Base-by-base conservation (phyloP, 306 rosid genomes). In the Chamaecrista fasciculata region DNA sequence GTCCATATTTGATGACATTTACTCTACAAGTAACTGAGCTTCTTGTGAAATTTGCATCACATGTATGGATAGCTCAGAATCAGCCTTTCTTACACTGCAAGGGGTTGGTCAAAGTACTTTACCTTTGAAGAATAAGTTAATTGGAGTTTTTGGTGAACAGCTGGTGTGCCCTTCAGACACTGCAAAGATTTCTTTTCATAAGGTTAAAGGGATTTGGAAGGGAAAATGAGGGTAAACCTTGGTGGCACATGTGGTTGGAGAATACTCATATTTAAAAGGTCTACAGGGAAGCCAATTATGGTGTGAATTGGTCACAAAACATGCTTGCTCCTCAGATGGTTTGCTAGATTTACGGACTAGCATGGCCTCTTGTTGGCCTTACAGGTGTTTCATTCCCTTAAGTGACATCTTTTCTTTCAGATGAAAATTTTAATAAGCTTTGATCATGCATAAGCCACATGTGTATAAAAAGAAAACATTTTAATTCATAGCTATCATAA, bases 1-100 rank as follows among this genome's bases (percentile, higher is more conserved):
- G 44, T 69, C 29, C 31, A 62, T 29, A 66, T 66, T 59, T 69
- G 39, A 64, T 21, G 20, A 67, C 67, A 59, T 15, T 50, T 16
- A 42, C 19, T 16, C 24, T 58, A 52, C 53, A 66, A 67, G 51
- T 28, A 60, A 62, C 29, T 19, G 21, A 71, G 59, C 61, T 66
- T 40, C 16, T 44, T n/a, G 20, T 12, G 6, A 44, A 15, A 44
- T 44, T 37, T 44, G 46, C 46, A 40, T 1, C 16, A 12, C 4
- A 9, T 40, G 46, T 11, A 40, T 40, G 46, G 46, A 40, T 40
- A 40, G 46, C 46, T 40, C 16, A 12, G 46, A 40, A 40, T 40
- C 15, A 40, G 46, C 46, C 10, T 40, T 40, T 40, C 46, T 11
- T 44, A 43, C 19, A 43, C 49, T 3, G 18, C 15, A 3, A 14